Base-by-base conservation (phyloP, 83 land plant genomes). In the Picea mariana region DNA sequence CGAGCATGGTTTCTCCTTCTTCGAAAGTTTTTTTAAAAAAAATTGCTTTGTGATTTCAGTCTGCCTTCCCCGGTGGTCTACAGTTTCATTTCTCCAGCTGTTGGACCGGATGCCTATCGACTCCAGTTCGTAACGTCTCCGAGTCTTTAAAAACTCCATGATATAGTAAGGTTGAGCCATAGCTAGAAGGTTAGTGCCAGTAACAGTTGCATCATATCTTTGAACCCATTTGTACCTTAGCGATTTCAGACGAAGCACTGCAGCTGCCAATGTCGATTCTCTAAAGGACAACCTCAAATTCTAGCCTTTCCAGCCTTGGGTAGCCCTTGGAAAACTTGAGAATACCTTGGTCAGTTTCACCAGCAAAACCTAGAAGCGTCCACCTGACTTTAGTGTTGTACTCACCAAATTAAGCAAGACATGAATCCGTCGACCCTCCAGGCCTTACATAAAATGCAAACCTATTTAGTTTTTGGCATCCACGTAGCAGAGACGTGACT, bases 161-260 rank as follows among this genome's bases (percentile, higher is more conserved):
- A 64, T 80, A 75, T 76, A 80, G 65, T 20, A 63, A 31, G 77
- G 81, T 26, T 34, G 27, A 16, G 8, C n/a, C n/a, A n/a, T n/a
- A n/a, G n/a, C n/a, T n/a, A n/a, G n/a, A n/a, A n/a, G n/a, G n/a
- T n/a, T n/a, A n/a, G 79, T 69, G 6, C 91, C 90, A 0, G 79
- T 52, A 58, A 62, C 77, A 31, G 92, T 84, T 69, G 88, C 82
- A 18, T 81, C 81, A 81, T 90, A 93, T 0, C 97, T 96, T 83
- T 96, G 94, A 47, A 95, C 93, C 97, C 99, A 96, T n/a, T 95
- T 62, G 79, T 92, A 95, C 86, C 93, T 96, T 38, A 95, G 85
- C 8, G 94, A 89, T n/a, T 81, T 82, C 81, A 94, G 79, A 65
- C 71, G 80, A 83, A 83, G 42, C 17, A 88, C 92, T 31, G 94